Base-by-base conservation (phyloP, 176 grass and related monocot species). In the Thinopyrum elongatum region DNA sequence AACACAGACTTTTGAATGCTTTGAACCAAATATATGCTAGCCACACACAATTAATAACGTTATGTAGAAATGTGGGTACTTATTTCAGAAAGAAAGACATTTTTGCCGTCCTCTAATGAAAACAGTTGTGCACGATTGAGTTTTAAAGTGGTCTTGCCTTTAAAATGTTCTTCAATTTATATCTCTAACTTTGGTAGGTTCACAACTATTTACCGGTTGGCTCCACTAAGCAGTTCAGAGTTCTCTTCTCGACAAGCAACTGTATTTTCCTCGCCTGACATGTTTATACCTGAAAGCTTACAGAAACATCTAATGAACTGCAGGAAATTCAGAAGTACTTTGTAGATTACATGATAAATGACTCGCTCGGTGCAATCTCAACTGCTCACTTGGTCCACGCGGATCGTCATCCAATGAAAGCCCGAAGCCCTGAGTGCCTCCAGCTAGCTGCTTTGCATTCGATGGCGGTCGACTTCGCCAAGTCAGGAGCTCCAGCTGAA, bases 281-380 rank as follows among this genome's bases (percentile, higher is more conserved):
- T 21, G 73, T 2, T 86, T 78, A 63, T 73, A 47, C 10, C 70
- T 9, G 44, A 60, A 46, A 83, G 55, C 23, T 86, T 80, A 63
- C 30, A 25, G 78, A 74, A 70, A 44, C 65, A 61, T 83, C 42
- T 75, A 41, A 22, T 81, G 63, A 78, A 88, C 46, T 90, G 81
- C 91, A 98, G 93, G 97, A 96, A 92, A 96, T 98, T 80, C 97
- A 96, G 51, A 94, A 96, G 63, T 71, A 94, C 74, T 98, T 98
- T 26, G 88, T 95, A 21, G 74, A 92, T 86, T 98, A 96, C 86
- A 95, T 98, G 92, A 83, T 89, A 75, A 96, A 94, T 55, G 97
- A 98, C 39, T 74, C 86, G 11, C 88, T 98, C 0, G 97, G 94
- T 59, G 80, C 49, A 4, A 94, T 98, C 79, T 95, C 97, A 46